Base-by-base conservation (phyloP, 371 early-diverging fungal species). In the Dinochytrium kinnereticum region DNA sequence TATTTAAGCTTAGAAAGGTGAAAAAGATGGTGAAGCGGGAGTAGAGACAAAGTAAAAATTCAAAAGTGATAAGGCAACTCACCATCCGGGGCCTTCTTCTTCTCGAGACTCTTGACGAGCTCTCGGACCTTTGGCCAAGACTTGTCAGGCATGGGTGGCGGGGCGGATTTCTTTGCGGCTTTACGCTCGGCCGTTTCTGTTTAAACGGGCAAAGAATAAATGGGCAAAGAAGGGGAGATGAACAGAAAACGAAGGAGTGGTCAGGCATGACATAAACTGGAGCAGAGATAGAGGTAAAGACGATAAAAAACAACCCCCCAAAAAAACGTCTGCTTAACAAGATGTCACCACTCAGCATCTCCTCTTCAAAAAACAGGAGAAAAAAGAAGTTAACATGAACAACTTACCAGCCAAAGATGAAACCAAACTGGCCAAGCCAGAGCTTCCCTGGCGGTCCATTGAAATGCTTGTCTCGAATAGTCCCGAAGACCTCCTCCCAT, bases 371-470 rank as follows among this genome's bases (percentile, higher is more conserved):
- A n/a, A n/a, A n/a, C n/a, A n/a, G n/a, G n/a, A n/a, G 50, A 10
- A n/a, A 5, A 57, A 30, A 10, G 26, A 57, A n/a, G n/a, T 15
- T 57, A 57, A 30, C 57, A 57, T 15, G 44, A 44, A 37, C 10
- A 24, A 64, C 66, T n/a, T 40, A 66, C 66, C 61, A 26, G 61
- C 66, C 66, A 66, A 44, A 66, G 66, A 40, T 26, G 66, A 66
- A 2, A 66, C 66, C 66, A 66, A 28, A n/a, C 44, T 24, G 2
- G 66, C 66, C 44, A 66, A 44, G 26, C 66, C 66, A 2, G 66
- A 66, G 30, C 24, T n/a, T 15, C 66, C 66, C 44, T 66, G 66
- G 5, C 66, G 38, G 30, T 66, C 66, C 66, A 66, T 66, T 44
- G 66, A 44, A 2, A 66, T 44, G 24, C 44, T 28, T 44, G 61